phyloP scores from a whole-genome alignment of 345 rosid genomes.

The Lumnitzera littorea region DNA sequence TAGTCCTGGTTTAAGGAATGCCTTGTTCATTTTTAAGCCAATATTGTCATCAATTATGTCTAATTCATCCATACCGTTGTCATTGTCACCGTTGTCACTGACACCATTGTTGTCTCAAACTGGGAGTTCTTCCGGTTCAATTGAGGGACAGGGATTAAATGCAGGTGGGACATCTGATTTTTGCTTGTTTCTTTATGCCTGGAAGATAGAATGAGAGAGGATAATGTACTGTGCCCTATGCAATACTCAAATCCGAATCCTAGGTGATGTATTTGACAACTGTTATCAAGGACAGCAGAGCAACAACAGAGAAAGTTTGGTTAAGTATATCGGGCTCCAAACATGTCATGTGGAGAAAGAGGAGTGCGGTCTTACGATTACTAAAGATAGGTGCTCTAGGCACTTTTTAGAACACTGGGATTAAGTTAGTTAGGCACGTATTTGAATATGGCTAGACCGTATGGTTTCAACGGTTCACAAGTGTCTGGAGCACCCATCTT shows the following conservation, averaged over 20 bases:
- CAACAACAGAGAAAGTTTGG: slow-evolving; percentile 10
- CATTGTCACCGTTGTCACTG: slow-evolving; percentile 24
- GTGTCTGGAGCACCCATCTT: background rate
- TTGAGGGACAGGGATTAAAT: slow-evolving; percentile 29
- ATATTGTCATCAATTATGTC: slow-evolving; percentile 18
- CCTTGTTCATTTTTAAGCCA: slow-evolving; percentile 60
- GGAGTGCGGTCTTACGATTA: too few species aligned
- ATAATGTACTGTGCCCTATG: background rate
- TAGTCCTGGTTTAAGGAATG: slow-evolving; percentile 60
- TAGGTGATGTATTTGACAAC: background rate
- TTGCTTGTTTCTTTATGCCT: slow-evolving; percentile 57
- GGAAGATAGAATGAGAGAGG: slow-evolving; percentile 39
- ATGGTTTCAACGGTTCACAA: too few species aligned
- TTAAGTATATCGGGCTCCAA: slow-evolving; percentile 1
- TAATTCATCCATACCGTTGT: slow-evolving; percentile 20
- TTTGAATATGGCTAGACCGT: too few species aligned
- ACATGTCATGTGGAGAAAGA: background rate
- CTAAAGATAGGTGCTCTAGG: too few species aligned
- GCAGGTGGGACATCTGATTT: slow-evolving; percentile 33
- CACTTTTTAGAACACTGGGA: too few species aligned
- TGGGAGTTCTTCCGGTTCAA: slow-evolving; percentile 24
- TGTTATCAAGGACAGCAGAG: slow-evolving; percentile 5
- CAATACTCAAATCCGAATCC: too few species aligned
- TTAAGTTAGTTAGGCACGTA: too few species aligned
- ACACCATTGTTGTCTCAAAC: slow-evolving; percentile 29